phyloP scores from a whole-genome alignment of 345 rosid species.

The Moringa oleifera region DNA sequence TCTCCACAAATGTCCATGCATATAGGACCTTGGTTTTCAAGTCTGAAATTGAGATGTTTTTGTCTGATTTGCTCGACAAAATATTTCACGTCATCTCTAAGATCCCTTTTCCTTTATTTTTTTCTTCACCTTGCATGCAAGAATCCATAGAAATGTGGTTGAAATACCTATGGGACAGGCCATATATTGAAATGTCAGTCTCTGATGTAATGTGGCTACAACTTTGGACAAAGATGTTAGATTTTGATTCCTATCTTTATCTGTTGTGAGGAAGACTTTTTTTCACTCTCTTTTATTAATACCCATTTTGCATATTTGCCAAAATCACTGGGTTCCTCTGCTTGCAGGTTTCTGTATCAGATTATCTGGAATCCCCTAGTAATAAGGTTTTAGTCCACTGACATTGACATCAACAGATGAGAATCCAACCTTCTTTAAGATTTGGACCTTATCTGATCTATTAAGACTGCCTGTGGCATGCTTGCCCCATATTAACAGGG shows the following conservation, averaged over 20 bases:
- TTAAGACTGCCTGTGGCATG: no score
- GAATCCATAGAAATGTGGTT: slow-evolving; percentile 11
- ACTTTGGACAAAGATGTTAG: slow-evolving; percentile 14
- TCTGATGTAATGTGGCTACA: slow-evolving; percentile 17
- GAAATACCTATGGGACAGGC: slow-evolving; percentile 7
- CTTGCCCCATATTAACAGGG: no score
- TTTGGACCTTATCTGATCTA: no score
- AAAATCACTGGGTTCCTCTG: neutral
- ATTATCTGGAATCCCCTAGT: neutral
- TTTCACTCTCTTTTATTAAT: neutral
- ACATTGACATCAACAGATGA: neutral
- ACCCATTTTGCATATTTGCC: neutral
- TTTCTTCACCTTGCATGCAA: neutral
- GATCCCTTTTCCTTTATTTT: no score
- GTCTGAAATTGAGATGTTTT: no score
- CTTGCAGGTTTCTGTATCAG: neutral
- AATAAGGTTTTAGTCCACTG: neutral
- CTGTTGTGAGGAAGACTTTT: slow-evolving; percentile 2
- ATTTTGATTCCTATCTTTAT: neutral
- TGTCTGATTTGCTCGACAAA: no score
- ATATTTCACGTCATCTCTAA: no score
- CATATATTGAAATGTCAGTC: slow-evolving; percentile 18
- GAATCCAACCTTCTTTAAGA: neutral
- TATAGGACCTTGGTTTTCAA: no score
- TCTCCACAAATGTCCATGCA: no score